Conservation (phyloP, 2,329 filamentous ascomycete genomes). For the Didymella keratinophila region DNA sequence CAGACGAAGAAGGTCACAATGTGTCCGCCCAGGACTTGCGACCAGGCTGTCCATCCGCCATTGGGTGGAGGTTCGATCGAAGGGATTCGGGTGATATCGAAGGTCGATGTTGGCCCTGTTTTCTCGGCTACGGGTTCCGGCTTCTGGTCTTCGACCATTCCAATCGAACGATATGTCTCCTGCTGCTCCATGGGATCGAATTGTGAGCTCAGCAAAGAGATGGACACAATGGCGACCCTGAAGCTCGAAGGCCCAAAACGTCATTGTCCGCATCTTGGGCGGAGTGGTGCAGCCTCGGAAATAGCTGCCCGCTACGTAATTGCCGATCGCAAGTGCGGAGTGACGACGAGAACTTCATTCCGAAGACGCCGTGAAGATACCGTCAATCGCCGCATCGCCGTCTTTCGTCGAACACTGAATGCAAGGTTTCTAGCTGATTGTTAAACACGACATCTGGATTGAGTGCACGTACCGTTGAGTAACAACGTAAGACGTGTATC, state of each 20-base stretch:
- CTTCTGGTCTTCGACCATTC: not conserved
- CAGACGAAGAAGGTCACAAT: constrained; percentile 47
- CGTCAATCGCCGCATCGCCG: not conserved
- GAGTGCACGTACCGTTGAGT: too few species aligned
- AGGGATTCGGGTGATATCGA: constrained; percentile 13
- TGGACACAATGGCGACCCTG: too few species aligned
- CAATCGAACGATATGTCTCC: constrained; percentile 3
- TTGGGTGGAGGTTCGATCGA: constrained; percentile 45
- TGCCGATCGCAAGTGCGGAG: constrained; percentile 9
- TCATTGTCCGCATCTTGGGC: not conserved
- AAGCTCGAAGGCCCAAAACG: not conserved
- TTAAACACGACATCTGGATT: too few species aligned
- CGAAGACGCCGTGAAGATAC: not conserved
- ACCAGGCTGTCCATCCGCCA: constrained; percentile 50
- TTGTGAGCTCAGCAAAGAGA: not conserved
- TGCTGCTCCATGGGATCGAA: not conserved
- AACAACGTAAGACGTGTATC: too few species aligned
- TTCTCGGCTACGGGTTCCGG: not conserved
- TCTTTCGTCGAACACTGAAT: not conserved
- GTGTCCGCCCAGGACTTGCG: constrained; percentile 42
- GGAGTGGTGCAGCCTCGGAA: constrained; percentile 1
- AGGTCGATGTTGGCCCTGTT: not conserved
- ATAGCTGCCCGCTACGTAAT: constrained; percentile 10
- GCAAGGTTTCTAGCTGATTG: not conserved
- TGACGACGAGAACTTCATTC: not conserved